phyloP scores from a whole-genome alignment of 140 eudicot genomes.

The Stevia rebaudiana region DNA sequence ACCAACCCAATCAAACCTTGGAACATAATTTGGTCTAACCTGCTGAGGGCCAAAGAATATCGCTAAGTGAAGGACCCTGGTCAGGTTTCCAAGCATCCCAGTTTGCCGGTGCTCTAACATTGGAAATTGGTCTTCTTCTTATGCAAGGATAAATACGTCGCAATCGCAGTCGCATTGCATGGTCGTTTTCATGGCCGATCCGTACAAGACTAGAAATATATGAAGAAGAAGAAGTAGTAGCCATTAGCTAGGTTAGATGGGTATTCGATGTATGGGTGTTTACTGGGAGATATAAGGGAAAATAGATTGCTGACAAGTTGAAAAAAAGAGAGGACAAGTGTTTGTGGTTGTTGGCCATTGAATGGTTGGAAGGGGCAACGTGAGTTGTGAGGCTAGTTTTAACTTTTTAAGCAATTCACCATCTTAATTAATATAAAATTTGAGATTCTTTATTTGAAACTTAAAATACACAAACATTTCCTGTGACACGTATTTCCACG shows the following conservation, averaged over 20 bases:
- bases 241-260: constrained; percentile 4
- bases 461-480: too few relatives aligned
- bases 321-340: constrained; percentile 11
- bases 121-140: constrained; percentile 5
- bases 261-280: constrained; percentile 3
- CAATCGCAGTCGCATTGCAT: constrained; percentile 17
- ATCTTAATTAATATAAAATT: too few relatives aligned
- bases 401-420: too few relatives aligned
- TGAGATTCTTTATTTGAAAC: too few relatives aligned
- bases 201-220: constrained; percentile 18
- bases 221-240: constrained; percentile 23
- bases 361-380: constrained; percentile 1
- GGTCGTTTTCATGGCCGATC: constrained; percentile 19
- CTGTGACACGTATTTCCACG: too few relatives aligned
- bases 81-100: constrained; percentile 82
- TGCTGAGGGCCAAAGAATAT: constrained; percentile 88
- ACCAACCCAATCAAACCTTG: background rate
- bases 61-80: constrained; percentile 72
- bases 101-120: constrained; percentile 27
- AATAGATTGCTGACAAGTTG: constrained; percentile 23
- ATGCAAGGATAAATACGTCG: background rate
- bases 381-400: background rate
- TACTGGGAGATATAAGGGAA: background rate
- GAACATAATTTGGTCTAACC: constrained; percentile 29
- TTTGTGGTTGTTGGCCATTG: constrained; percentile 9